Base-by-base conservation (phyloP, 768 basidiomycete species). In the Candolleomyces eurysporus region DNA sequence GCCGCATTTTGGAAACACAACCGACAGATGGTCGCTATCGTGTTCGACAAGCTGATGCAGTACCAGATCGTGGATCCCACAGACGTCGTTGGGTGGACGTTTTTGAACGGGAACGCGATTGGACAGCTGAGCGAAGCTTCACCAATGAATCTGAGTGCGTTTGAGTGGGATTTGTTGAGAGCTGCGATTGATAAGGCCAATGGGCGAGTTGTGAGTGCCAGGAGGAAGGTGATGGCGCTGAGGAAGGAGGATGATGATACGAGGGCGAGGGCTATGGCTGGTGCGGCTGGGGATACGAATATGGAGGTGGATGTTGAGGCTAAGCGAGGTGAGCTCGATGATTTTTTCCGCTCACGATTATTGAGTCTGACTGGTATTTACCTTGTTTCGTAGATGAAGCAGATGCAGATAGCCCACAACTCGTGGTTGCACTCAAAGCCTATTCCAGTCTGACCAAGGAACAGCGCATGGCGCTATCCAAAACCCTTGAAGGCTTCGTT, bases 1-100 rank as follows among this genome's bases (percentile, higher is more conserved):
- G 84, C 86, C 0, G 72, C 79, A 4, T 98, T 96, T 76, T 99
- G 96, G 96, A 82, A 82, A 64, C 74, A 86, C 66, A 94, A 91
- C 68, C 79, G 84, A 32, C 95, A 98, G 67, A 93, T 95, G 87
- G 80, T 95, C 51, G 82, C 83, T 16, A 95, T 99, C 69, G 94
- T 98, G 8, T 89, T 96, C 63, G 97, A 98, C 80, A 99, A 99
- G 76, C 78, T 98, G 58, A 91, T 98, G 87, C 96, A 98, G 71
- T 99, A 99, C 75, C 95, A 97, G 71, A 92, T 98, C 60, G 90
- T 98, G 45, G 95, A 98, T 67, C 94, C 96, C 0, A 86, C 87
- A 16, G 96, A 99, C 65, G 90, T 98, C 9, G 89, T 97, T 58
- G 78, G 77, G 4, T 96, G 92, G 90, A 85, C 89, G 17, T 96